phyloP scores from a whole-genome alignment of 495 filamentous ascomycete species.

The Annulohypoxylon bovei region DNA sequence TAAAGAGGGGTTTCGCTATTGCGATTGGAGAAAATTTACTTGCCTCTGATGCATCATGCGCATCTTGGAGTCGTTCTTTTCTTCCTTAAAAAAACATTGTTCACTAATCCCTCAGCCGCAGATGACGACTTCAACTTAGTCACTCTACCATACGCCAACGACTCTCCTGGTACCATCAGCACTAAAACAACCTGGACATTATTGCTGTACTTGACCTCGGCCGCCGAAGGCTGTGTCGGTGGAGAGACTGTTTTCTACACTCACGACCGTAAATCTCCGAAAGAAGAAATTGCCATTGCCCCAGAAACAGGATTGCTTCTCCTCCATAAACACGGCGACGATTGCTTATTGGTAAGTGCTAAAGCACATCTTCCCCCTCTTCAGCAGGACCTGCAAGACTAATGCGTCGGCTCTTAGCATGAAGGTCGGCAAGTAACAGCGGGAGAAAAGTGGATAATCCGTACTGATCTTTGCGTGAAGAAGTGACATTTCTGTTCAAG shows the following conservation, averaged over 20 bases:
- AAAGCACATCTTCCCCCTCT: neutral
- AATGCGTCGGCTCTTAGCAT: conserved; percentile 58
- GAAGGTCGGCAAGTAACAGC: conserved; percentile 80
- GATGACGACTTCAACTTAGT: conserved; percentile 46
- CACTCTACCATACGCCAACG: conserved; percentile 69
- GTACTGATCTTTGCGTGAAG: conserved; percentile 84
- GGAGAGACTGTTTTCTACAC: conserved; percentile 96
- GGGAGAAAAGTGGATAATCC: conserved; percentile 93
- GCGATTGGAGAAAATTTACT: neutral
- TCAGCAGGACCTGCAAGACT: neutral
- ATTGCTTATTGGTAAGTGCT: conserved; percentile 74
- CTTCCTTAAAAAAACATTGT: neutral
- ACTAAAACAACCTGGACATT: conserved; percentile 93
- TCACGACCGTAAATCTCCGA: conserved; percentile 66
- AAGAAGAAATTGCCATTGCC: conserved; percentile 70
- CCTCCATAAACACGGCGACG: conserved; percentile 87
- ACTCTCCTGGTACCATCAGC: conserved; percentile 73
- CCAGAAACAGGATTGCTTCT: conserved; percentile 85
- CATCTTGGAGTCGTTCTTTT: neutral
- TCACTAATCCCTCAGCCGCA: conserved; percentile 27
- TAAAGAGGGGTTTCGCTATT: neutral
- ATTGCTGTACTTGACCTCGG: conserved; percentile 83
- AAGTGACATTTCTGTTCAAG: conserved; percentile 17
- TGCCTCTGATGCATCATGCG: neutral
- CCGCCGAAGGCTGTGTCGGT: conserved; percentile 72